Conservation (phyloP, 2,329 filamentous ascomycete species). For the Sarocladiaceae sp. region DNA sequence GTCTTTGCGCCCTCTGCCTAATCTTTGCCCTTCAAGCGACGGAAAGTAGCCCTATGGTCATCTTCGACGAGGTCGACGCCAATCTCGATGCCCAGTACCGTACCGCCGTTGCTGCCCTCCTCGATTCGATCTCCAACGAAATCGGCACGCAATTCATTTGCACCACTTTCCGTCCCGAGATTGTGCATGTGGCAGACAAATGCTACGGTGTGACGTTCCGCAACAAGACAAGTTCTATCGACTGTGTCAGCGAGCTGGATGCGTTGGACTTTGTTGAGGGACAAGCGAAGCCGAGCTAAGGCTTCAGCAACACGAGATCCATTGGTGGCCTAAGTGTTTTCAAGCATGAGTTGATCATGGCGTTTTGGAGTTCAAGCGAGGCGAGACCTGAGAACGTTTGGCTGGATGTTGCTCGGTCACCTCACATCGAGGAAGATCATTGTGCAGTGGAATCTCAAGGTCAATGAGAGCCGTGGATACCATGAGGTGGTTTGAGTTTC, state of each 20-base stretch:
- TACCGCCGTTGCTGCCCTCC: conserved; percentile 85
- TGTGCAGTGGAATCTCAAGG: too few relatives aligned
- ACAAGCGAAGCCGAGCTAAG: conserved; percentile 42
- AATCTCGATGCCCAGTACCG: conserved; percentile 98
- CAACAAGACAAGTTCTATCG: conserved; percentile 91
- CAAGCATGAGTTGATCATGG: not conserved
- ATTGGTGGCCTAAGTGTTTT: not conserved
- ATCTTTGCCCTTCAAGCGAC: conserved; percentile 99
- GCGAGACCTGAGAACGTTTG: not conserved
- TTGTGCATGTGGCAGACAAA: conserved; percentile 91
- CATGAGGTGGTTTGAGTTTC: not conserved
- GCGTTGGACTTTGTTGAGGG: conserved; percentile 93
- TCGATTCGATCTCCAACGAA: conserved; percentile 68
- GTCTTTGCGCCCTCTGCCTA: conserved; percentile 90
- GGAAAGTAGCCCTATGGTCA: conserved; percentile 95
- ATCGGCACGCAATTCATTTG: conserved; percentile 83
- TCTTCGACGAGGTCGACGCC: conserved; percentile 98
- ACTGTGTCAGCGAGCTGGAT: conserved; percentile 80
- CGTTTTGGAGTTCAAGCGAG: not conserved
- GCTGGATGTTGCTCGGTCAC: not conserved
- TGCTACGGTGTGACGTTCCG: conserved; percentile 94
- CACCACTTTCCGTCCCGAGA: conserved; percentile 96
- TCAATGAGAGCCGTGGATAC: not conserved
- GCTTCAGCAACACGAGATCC: not conserved
- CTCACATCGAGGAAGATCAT: too few relatives aligned